Evolutionary conservation across 768 basidiomycete species (phyloP).

Genomic region (Psilocybe tampanensis): DNA sequence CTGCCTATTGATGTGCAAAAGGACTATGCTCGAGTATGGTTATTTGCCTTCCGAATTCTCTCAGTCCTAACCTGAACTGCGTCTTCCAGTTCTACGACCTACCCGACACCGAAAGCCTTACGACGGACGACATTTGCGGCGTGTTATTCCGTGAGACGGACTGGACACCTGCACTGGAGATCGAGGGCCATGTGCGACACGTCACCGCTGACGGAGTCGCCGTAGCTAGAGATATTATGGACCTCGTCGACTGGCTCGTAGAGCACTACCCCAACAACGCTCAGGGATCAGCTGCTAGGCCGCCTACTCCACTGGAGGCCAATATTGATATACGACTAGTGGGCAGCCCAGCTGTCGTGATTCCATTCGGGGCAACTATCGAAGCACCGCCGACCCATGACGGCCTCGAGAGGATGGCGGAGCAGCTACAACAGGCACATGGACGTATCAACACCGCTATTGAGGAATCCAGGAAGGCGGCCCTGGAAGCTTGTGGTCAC

Average conservation of each 20-base stretch:
- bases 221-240: not conserved
- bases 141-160: not conserved
- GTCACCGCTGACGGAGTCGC: not conserved
- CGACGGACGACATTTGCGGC: not conserved
- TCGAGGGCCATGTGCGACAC: not conserved
- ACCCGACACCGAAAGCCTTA: not conserved
- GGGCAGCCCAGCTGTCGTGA: not conserved
- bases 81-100: not conserved
- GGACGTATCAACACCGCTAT: not conserved
- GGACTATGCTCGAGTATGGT: not conserved
- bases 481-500: not conserved
- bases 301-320: no score
- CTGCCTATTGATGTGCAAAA: not conserved
- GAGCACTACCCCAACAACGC: no score
- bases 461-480: not conserved
- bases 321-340: no score
- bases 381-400: not conserved
- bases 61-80: not conserved
- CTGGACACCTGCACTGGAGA: not conserved
- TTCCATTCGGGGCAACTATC: not conserved
- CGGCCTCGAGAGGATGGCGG: not conserved
- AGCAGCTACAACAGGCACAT: not conserved
- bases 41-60: not conserved
- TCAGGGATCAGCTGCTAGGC: no score
- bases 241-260: not conserved